Evolutionary conservation across 2,329 filamentous ascomycete species (phyloP).

Genomic region (Diaporthe aspalathi): DNA sequence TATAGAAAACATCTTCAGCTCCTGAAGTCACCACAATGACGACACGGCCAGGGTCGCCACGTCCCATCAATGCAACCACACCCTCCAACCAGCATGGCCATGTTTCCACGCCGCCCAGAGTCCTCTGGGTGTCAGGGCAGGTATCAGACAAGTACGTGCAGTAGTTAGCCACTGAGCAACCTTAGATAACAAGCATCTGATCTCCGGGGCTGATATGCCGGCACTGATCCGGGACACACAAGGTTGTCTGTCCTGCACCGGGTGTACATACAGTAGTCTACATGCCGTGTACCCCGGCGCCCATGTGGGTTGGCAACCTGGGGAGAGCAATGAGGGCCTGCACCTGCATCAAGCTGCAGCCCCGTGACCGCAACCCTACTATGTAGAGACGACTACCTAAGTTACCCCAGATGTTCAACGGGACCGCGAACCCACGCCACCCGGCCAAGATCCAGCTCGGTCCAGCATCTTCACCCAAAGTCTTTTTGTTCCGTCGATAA

Average conservation of each 20-base stretch:
- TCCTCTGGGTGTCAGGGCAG: background rate
- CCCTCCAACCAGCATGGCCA: background rate
- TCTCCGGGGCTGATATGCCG: background rate
- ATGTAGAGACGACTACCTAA: no score
- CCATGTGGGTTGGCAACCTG: background rate
- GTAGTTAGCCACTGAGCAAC: no score
- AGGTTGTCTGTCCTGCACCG: background rate
- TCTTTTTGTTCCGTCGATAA: background rate
- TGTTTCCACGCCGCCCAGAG: background rate
- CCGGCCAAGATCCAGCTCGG: background rate
- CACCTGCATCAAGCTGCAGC: no score
- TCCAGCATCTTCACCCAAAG: background rate
- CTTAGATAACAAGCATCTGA: constrained; percentile 2
- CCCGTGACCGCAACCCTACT: background rate
- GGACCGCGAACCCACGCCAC: constrained; percentile 8
- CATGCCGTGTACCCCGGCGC: no score
- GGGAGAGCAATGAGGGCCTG: no score
- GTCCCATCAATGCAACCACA: background rate
- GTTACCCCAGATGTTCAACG: background rate
- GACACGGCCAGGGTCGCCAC: background rate
- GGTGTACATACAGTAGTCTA: no score
- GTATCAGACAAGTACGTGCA: no score
- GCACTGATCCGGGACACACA: background rate
- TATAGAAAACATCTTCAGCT: no score
- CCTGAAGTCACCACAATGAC: no score